Conservation (phyloP, 2,329 filamentous ascomycete species). For the Aspergillus persii region DNA sequence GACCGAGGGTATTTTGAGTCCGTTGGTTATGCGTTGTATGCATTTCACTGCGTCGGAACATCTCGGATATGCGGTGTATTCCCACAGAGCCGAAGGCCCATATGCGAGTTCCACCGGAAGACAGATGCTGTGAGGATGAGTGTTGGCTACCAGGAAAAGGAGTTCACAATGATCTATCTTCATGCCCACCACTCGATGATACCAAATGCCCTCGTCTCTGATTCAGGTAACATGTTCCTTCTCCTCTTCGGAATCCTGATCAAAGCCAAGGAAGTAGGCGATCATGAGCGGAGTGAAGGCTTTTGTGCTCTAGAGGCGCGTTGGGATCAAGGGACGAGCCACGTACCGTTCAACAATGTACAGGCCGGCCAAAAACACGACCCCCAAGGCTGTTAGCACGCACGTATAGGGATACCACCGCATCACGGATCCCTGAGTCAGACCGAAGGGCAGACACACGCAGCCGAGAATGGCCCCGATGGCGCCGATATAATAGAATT, state of each 20-base stretch:
- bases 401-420: slow-evolving; percentile 52
- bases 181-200: not conserved
- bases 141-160: too few relatives aligned
- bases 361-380: slow-evolving; percentile 47
- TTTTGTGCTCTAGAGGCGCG: slow-evolving; percentile 42
- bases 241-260: slow-evolving; percentile 42
- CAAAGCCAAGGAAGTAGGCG: slow-evolving; percentile 46
- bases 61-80: too few relatives aligned
- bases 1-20: too few relatives aligned
- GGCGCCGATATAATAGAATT: slow-evolving; percentile 43
- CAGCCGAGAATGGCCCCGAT: slow-evolving; percentile 49
- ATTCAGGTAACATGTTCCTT: slow-evolving; percentile 29
- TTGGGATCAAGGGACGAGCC: slow-evolving; percentile 47
- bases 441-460: slow-evolving; percentile 57
- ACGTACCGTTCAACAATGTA: slow-evolving; percentile 48
- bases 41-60: too few relatives aligned
- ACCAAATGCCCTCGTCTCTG: not conserved
- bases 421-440: slow-evolving; percentile 53
- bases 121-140: too few relatives aligned
- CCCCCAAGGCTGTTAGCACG: slow-evolving; percentile 46
- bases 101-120: too few relatives aligned
- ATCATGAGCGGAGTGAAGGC: slow-evolving; percentile 46
- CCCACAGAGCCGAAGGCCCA: too few relatives aligned
- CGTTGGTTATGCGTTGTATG: not conserved
- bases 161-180: too few relatives aligned